A percentile compares a stretch with the other conserved stretches of the same genome.
phyloP scores from a whole-genome alignment of 495 filamentous ascomycete species.

The Amorphotheca resinae region DNA sequence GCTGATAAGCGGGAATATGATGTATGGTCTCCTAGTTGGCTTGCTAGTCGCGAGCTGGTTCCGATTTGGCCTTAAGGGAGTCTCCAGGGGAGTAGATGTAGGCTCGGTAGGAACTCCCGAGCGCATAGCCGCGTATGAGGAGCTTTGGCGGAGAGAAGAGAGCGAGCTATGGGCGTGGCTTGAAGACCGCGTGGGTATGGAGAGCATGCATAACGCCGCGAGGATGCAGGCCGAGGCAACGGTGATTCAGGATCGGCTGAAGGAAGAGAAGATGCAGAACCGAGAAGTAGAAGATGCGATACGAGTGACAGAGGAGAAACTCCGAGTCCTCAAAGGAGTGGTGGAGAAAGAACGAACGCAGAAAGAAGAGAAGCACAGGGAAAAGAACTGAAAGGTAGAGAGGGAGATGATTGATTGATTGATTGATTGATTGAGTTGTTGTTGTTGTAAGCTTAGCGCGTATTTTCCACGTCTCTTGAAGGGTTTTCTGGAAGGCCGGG shows the following conservation, averaged over 20 bases:
- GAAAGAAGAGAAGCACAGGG: too few relatives aligned
- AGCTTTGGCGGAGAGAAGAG: constrained; percentile 86
- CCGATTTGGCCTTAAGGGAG: constrained; percentile 29
- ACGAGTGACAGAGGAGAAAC: constrained; percentile 66
- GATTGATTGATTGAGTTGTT: too few relatives aligned
- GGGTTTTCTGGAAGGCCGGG: too few relatives aligned
- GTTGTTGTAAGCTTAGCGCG: too few relatives aligned
- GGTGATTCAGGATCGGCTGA: constrained; percentile 40
- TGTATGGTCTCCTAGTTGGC: constrained; percentile 45
- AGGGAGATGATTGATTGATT: too few relatives aligned
- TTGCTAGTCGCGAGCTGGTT: constrained; percentile 45
- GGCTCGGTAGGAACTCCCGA: constrained; percentile 40
- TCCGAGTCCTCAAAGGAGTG: constrained; percentile 61
- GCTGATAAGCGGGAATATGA: constrained; percentile 57
- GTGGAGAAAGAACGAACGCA: constrained; percentile 52
- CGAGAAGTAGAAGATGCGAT: constrained; percentile 78
- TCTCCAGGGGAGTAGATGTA: constrained; percentile 22
- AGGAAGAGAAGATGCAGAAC: constrained; percentile 63
- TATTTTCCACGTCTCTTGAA: too few relatives aligned
- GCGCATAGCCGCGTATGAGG: constrained; percentile 74
- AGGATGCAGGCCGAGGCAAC: constrained; percentile 32
- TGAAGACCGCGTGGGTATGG: constrained; percentile 72
- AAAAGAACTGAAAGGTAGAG: too few relatives aligned
- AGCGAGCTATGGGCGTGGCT: constrained; percentile 93
- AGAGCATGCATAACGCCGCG: constrained; percentile 40